Base-by-base conservation (phyloP, 306 rosid genomes). In the Canavalia gladiata region DNA sequence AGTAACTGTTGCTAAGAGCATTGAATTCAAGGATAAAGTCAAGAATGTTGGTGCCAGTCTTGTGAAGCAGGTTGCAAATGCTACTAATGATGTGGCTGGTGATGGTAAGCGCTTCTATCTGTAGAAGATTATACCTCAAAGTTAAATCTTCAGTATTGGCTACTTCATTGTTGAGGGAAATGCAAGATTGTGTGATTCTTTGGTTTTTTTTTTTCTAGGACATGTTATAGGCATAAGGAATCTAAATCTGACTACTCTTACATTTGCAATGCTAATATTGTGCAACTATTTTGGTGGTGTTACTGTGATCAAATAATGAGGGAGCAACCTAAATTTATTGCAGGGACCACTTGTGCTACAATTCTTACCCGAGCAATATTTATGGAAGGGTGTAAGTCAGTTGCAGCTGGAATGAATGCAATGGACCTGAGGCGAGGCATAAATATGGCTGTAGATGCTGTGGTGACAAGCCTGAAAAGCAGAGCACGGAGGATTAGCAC, bases 41-140 rank as follows among this genome's bases (percentile, higher is more conserved):
- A 93, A 91, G 87, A 95, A 95, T 64, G 37, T 95, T 50, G 99
- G 99, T 66, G 99, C 99, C 59, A 93, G 97, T 79, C 93, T 95
- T 81, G 99, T 95, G 77, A 95, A 95, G 86, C 98, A 95, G 91
- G 98, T 95, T 77, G 99, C 99, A 7, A 95, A 91, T 82, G 99
- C 99, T 46, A 95, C 96, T 67, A 95, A 95, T 74, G 98, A 93
- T 59, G 87, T 81, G 37, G 99, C 98, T 1, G 99, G 99, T 77
- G 99, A 95, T 86, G 99, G 99, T 95, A 83, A 84, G 94, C 74
- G 65, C 42, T 45, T 39, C 8, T 51, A 4, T 4, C 25, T 10
- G n/a, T 6, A 50, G 46, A 11, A 77, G 41, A 4, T 10, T n/a
- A 0, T 50, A 41, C 54, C 69, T 56, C 11, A 29, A 25, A 52